Conservation (phyloP, 2,329 filamentous ascomycete genomes). For the Penicillium paneum region DNA sequence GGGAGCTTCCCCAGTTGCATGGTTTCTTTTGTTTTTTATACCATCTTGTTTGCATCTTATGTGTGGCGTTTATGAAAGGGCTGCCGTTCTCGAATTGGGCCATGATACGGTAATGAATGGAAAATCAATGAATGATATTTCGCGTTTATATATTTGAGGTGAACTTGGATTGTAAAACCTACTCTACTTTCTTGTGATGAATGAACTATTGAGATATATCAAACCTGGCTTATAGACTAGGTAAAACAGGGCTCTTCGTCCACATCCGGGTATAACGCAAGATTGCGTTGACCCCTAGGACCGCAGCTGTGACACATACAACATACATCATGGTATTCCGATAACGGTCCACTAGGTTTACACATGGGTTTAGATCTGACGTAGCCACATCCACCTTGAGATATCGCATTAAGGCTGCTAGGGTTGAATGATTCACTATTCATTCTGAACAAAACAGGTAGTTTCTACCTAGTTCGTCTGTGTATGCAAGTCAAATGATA, state of each 20-base stretch:
- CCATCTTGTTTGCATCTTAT: constrained; percentile 25
- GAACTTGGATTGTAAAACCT: too few species aligned
- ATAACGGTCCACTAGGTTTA: not conserved
- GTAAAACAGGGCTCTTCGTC: not conserved
- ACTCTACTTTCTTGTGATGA: not conserved
- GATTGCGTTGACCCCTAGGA: too few species aligned
- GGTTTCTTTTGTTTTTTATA: constrained; percentile 23
- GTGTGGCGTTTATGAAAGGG: constrained; percentile 14
- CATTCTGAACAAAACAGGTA: not conserved
- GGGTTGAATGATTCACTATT: not conserved
- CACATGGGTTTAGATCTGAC: not conserved
- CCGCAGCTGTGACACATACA: not conserved
- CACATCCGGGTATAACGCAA: not conserved
- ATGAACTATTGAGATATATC: not conserved
- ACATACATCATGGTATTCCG: not conserved
- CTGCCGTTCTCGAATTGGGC: constrained; percentile 6
- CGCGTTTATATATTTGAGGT: not conserved
- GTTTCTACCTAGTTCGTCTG: not conserved
- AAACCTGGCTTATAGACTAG: not conserved
- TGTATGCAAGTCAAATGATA: not conserved
- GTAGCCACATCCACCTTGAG: not conserved
- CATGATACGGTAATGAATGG: constrained; percentile 22
- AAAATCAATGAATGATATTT: constrained; percentile 4
- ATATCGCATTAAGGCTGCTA: not conserved
- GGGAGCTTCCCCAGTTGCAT: not conserved